A percentile compares a stretch with the other conserved stretches of the same genome.
These are phyloP conservation scores for Sporothrix dimorphospora DNA, from an alignment of 2,329 filamentous ascomycete genomes.

Conservation along the genomic window DNA sequence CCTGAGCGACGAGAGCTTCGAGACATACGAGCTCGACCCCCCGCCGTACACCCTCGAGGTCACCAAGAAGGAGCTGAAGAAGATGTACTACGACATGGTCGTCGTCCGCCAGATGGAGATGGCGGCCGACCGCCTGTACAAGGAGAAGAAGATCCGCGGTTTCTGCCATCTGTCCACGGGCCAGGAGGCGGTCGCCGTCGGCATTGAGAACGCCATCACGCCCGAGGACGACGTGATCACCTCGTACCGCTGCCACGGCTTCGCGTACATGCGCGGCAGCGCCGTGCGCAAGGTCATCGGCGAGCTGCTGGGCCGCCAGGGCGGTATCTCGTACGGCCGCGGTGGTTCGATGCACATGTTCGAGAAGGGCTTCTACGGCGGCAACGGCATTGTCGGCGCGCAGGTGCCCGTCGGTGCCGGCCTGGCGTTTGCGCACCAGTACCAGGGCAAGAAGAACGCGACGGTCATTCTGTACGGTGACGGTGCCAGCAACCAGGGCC, in stretches of 20 bases:
- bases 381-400: conserved; percentile 98
- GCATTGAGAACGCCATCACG: conserved; percentile 94
- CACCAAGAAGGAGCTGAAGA: conserved; percentile 97
- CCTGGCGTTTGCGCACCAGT: conserved; percentile 96
- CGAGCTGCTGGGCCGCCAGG: conserved; percentile 90
- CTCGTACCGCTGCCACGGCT: conserved; percentile 98
- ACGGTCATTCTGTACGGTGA: conserved; percentile 94
- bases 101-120: conserved; percentile 97
- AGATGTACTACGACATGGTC: conserved; percentile 99
- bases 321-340: conserved; percentile 98
- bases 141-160: conserved; percentile 99
- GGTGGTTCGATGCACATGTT: conserved; percentile 99
- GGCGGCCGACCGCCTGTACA: conserved; percentile 98
- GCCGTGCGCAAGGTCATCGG: conserved; percentile 91
- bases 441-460: conserved; percentile 82
- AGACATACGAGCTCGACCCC: conserved; percentile 98
- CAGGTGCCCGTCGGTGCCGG: conserved; percentile 97
- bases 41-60: conserved; percentile 89
- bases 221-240: conserved; percentile 95
- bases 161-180: conserved; percentile 99
- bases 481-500: conserved; percentile 97
- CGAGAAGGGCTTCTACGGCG: conserved; percentile 94
- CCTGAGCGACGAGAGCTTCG: conserved; percentile 97
- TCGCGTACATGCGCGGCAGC: conserved; percentile 93
- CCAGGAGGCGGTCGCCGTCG: conserved; percentile 95